These are phyloP conservation scores for Serendipita sp. DNA, from an alignment of 768 basidiomycete species.

Conservation along the genomic window DNA sequence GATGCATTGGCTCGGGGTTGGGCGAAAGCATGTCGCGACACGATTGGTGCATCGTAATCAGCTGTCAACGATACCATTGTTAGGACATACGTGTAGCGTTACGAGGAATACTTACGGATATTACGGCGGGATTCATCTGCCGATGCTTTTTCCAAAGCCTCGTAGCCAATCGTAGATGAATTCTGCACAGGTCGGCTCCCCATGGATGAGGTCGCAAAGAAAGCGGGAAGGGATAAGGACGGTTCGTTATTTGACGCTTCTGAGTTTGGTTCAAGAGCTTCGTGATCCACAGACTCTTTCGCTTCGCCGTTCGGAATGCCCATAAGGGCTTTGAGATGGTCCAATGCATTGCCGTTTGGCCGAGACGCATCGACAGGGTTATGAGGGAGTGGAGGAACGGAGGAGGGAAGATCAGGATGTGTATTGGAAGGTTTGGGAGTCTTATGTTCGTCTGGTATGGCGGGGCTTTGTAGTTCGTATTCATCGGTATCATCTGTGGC, in stretches of 20 bases:
- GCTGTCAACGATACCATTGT: neutral
- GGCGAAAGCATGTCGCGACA: slow-evolving; percentile 1
- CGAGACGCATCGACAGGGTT: neutral
- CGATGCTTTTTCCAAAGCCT: neutral
- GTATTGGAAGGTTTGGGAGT: neutral
- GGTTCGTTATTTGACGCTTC: neutral
- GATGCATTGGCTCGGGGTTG: neutral
- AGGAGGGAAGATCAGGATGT: neutral
- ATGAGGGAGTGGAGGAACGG: neutral
- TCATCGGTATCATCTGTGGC: neutral
- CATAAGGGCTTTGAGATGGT: neutral
- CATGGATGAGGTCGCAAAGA: neutral
- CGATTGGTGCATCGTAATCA: neutral
- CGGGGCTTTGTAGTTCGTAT: neutral
- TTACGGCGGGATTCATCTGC: neutral
- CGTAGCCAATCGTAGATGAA: neutral
- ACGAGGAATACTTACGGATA: neutral
- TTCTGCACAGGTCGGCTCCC: neutral
- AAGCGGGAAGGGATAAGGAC: neutral
- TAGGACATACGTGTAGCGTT: too few relatives aligned
- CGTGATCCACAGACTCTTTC: neutral
- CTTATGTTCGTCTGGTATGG: neutral
- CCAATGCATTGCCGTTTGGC: neutral
- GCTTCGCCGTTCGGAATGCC: neutral
- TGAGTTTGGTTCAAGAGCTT: neutral